Conservation (phyloP, 768 basidiomycete genomes). For the Lactarius akahatsu region DNA sequence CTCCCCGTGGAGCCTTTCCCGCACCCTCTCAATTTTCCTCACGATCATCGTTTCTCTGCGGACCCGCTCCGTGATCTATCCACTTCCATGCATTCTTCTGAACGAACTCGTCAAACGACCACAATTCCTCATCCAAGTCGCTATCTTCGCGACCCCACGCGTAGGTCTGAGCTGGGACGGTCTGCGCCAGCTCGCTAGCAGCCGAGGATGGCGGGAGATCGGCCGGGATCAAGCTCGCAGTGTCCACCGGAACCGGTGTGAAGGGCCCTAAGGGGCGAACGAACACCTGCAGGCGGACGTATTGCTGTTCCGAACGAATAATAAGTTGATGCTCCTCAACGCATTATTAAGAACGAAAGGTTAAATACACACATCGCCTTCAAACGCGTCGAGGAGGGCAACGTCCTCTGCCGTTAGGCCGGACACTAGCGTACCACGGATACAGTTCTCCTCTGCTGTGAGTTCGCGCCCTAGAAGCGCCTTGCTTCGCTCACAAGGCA, state of each 20-base stretch:
- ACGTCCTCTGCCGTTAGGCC: conserved; percentile 74
- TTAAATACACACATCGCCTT: conserved; percentile 62
- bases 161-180: conserved; percentile 65
- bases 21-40: conserved; percentile 40
- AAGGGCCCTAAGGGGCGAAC: conserved; percentile 56
- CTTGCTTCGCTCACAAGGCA: conserved; percentile 35
- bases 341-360: neutral
- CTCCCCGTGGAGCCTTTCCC: conserved; percentile 27
- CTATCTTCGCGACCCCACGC: conserved; percentile 52
- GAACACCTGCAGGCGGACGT: conserved; percentile 52
- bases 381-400: conserved; percentile 71
- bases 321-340: neutral
- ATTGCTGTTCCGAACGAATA: conserved; percentile 55
- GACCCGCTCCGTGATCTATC: conserved; percentile 46
- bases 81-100: conserved; percentile 75
- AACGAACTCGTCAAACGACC: conserved; percentile 82
- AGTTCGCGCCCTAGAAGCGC: conserved; percentile 43
- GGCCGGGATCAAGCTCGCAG: conserved; percentile 37
- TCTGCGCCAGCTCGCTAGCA: conserved; percentile 35
- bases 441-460: conserved; percentile 61
- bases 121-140: conserved; percentile 56
- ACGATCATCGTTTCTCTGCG: conserved; percentile 42
- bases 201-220: conserved; percentile 46
- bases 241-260: conserved; percentile 32
- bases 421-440: conserved; percentile 74